Evolutionary conservation across 768 basidiomycete genomes (phyloP), one percentile per base, ranked within the genome.

Genomic region (Guyanaporus albipodus): DNA sequence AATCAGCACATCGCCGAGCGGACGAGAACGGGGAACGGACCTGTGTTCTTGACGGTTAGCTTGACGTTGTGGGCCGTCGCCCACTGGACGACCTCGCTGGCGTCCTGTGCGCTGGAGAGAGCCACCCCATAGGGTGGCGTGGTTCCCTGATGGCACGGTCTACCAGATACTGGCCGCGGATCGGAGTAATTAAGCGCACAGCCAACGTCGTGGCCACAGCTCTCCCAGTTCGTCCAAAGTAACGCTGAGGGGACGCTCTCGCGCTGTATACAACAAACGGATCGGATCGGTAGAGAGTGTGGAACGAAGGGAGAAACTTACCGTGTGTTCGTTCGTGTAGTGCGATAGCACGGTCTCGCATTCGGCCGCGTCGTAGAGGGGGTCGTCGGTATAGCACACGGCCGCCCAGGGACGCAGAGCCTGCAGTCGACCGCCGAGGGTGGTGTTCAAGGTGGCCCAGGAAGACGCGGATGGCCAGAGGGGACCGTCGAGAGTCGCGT

Each of bases 201-300:
- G 8, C 57, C 49, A 6, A 42, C 42, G 2, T 41, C 40, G 4
- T 46, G 42, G 18, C 57, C 53, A 12, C 57, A 58, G 6, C 47
- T 43, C 32, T 59, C 57, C 49, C 53, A 58, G 50, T 59, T 58
- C 8, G 48, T 4, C 57, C 57, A 58, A 18, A 58, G 57, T 6
- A 59, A 50, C 5, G 57, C 57, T 1, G 57, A 29, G 8, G 57
- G 8, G 0, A 37, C 8, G 17, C 19, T 35, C 43, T 59, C 57
- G 7, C 57, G 57, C 57, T 58, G 22, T n/a, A n/a, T n/a, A n/a
- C n/a, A 22, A 14, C 6, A 4, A 1, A 15, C 15, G 10, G 6
- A 22, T 18, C 29, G 3, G n/a, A n/a, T n/a, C n/a, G n/a, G n/a
- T 18, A 15, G 28, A 29, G 17, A 1, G 4, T 4, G 19, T 29